Evolutionary conservation across 129 eudicot species (phyloP).

Genomic region (Rutidosis leptorrhynchoides): DNA sequence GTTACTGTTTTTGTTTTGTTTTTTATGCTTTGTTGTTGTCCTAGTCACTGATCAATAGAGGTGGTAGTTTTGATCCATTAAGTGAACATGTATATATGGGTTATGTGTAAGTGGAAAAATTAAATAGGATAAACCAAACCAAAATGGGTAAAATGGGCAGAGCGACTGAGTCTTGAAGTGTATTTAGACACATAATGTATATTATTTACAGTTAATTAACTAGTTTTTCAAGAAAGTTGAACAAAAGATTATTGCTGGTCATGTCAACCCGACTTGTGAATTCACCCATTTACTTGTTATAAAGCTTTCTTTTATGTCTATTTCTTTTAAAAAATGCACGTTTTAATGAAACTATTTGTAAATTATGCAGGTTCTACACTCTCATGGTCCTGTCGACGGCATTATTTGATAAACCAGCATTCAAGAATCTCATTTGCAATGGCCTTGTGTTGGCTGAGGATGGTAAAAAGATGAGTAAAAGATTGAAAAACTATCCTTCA

Average conservation of each 20-base stretch:
- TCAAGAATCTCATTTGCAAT: constrained; percentile 85
- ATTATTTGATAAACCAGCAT: constrained; percentile 81
- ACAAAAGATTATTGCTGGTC: neutral
- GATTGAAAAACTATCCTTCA: constrained; percentile 84
- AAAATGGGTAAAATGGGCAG: neutral
- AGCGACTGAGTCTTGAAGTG: neutral
- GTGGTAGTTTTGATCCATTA: neutral
- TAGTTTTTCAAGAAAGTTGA: neutral
- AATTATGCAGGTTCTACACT: constrained; percentile 69
- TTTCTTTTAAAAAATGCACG: neutral
- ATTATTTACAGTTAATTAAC: neutral
- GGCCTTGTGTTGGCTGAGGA: constrained; percentile 97
- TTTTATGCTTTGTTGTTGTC: neutral
- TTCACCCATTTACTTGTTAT: neutral
- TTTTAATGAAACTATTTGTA: neutral
- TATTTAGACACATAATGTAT: neutral
- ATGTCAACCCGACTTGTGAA: neutral
- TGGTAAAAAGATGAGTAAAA: constrained; percentile 93
- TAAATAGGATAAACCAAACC: neutral
- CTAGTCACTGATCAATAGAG: neutral
- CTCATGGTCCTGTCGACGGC: constrained; percentile 94
- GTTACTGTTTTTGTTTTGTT: neutral
- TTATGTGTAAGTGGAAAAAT: neutral
- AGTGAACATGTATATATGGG: neutral
- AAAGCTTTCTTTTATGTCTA: neutral